Base-by-base conservation (phyloP, 495 filamentous ascomycete genomes). In the Apiosordaria backusii region DNA sequence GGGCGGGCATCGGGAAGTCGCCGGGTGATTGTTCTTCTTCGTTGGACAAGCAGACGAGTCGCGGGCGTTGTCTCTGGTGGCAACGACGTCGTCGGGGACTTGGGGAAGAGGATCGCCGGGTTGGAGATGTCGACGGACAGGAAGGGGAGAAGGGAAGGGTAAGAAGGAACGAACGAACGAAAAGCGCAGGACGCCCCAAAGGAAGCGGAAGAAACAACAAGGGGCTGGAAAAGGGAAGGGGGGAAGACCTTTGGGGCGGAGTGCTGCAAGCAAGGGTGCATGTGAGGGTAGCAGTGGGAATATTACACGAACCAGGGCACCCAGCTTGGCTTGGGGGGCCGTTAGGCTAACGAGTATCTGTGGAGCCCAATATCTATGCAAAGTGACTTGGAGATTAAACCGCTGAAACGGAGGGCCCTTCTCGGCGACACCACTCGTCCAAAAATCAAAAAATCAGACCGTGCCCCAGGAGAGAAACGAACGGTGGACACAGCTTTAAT, bases 301-400 rank as follows among this genome's bases (percentile, higher is more conserved):
- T 73, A 76, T 76, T 75, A 66, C 72, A 69, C 70, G 61, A 68
- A 64, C 66, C 66, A 72, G 70, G 71, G 66, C 70, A 40, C 61
- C 66, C 10, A 35, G 54, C 55, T 62, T 23, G 22, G 61, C 35
- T 22, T 35, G 68, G 50, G 22, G 60, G 57, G 65, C 19, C 59
- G 60, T 50, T 57, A 62, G 60, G 18, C n/a, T 57, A 61, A 21
- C 13, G 59, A 26, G 58, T 63, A 57, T 57, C 59, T 53, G 18
- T 29, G 25, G 16, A 23, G 35, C 25, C 55, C 4, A 62, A 13
- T 19, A 25, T 9, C 35, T 54, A 25, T 10, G 40, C 55, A 26
- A 54, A 62, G 57, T 19, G 58, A 70, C 66, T 54, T 68, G 3
- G 0, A 40, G 25, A 9, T 60, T 65, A 68, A 70, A 67, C 50